Evolutionary conservation across 306 rosid genomes (phyloP), one percentile per base, ranked within the genome.

Genomic region (Senna tora): DNA sequence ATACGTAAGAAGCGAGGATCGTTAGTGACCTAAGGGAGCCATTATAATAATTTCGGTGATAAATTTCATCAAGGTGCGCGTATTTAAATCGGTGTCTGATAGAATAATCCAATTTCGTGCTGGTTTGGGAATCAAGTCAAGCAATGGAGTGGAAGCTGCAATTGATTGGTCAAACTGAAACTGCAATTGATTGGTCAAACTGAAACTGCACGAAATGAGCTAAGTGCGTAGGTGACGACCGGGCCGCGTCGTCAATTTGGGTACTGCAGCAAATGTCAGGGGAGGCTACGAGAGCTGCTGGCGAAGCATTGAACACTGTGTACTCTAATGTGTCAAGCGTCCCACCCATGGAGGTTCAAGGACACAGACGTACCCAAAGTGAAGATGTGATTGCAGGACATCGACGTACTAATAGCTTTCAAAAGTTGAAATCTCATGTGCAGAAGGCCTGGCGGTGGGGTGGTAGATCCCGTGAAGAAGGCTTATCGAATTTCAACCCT

Each of bases 391-490:
- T 60, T 14, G 56, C 68, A 25, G 80, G 59, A 30, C 80, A 77
- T 63, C 75, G 70, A 49, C 96, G 96, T 30, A 82, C 50, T 58
- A 69, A 82, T 41, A 89, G 96, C 82, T 77, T 89, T 52, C 95
- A 91, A 69, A 86, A 78, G 82, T 76, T 94, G 53, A 94, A 82
- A 79, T 76, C 71, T 74, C 92, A 83, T 32, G 72, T 94, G 77
- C 82, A 90, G 70, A 89, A 63, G 85, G 92, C 92, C 38, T 91
- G 91, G 89, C 63, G 83, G 55, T 89, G 97, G 96, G 88, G 94
- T 6, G 76, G 72, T 65, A 84, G 50, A 77, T 41, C 76, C 1
- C 80, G 76, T 32, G 95, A 80, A 47, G 96, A 75, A 32, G 75
- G 39, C 64, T 72, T 43, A 2, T 19, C 84, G 10, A 46, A 43